Base-by-base conservation (phyloP, 2,329 filamentous ascomycete species). In the Tolypocladium paradoxum region DNA sequence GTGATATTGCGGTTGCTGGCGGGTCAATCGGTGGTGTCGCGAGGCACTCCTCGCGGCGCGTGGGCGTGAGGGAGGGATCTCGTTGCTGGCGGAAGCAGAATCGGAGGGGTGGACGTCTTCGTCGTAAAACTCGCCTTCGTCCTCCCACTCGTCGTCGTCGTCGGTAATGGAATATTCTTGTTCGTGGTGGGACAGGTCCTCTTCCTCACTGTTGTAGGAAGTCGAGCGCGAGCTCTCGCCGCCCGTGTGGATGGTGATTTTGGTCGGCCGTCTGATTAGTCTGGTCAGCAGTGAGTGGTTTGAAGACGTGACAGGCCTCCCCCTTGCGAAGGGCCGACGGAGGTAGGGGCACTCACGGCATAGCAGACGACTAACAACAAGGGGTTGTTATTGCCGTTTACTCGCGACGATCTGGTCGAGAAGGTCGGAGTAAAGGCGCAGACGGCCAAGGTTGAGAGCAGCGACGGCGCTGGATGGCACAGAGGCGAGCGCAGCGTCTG, bases 21-120 rank as follows among this genome's bases (percentile, higher is more conserved):
- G 63, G 62, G 56, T 65, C 61, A 60, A 66, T 67, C 56, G 67
- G 61, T 57, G 68, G 53, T 56, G 68, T 61, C 57, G 67, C 53
- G 48, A 58, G 60, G 64, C 49, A 58, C 57, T 53, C 61, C 60
- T 61, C 8, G 56, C 51, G 47, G 58, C 43, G 37, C 58, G 59
- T 4, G 58, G 54, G 31, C 54, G 62, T 31, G 56, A 49, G 35
- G 57, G 58, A 37, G 63, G 60, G 57, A 62, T 62, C 34, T 67
- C 69, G 61, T 65, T 70, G 57, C 65, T 69, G 34, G 65, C 65
- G 38, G 81, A 84, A 20, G 80, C 81, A 8, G 81, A 83, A 62
- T 84, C 81, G 35, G 75, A 76, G 16, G 80, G 80, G 2, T 78
- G 75, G 57, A 82, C 61, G 36, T 78, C 78, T 62, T 75, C 76